Base-by-base conservation (phyloP, 2,329 filamentous ascomycete species). In the Sporothrix globosa region DNA sequence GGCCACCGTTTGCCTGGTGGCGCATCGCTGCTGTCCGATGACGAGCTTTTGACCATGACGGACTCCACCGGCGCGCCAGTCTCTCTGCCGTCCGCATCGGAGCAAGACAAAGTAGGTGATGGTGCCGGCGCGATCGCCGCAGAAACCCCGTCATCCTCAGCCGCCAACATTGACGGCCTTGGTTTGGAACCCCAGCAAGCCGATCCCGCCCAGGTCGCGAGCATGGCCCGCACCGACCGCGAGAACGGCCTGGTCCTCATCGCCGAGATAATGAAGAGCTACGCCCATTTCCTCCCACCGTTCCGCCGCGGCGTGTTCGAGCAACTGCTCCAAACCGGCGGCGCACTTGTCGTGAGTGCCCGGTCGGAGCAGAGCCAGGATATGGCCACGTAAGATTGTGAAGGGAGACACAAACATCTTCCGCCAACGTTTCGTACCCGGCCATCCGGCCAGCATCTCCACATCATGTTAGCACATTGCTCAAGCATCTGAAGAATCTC, bases 231-330 rank as follows among this genome's bases (percentile, higher is more conserved):
- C 71, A 80, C 86, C 6, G 87, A 90, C 74, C 82, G 87, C 10
- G 87, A 90, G 76, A 90, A 90, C 72, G 86, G 83, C 0, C 78
- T 90, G 27, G 85, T 90, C 0, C 77, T 90, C 70, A 82, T 88
- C 3, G 83, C 83, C 1, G 85, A 89, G 77, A 74, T 90, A 68
- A 74, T 88, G 53, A 82, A 82, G 74, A 81, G 80, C 58, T 79
- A 81, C 21, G 79, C 81, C 0, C 76, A 78, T 0, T 79, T 81
- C 7, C 75, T 88, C 73, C 77, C 82, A 1, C 73, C 80, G 1
- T 76, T 79, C 71, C 80, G 81, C 39, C 77, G 77, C 60, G 77
- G 74, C 17, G 75, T 81, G n/a, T 81, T 89, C 71, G 81, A 83
- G 70, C 80, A 81, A 67, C 76, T 88, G 52, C 75, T 89, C 56